phyloP scores from a whole-genome alignment of 1,284 basidiomycete genomes.

The Sanghuangporus sanghuang region DNA sequence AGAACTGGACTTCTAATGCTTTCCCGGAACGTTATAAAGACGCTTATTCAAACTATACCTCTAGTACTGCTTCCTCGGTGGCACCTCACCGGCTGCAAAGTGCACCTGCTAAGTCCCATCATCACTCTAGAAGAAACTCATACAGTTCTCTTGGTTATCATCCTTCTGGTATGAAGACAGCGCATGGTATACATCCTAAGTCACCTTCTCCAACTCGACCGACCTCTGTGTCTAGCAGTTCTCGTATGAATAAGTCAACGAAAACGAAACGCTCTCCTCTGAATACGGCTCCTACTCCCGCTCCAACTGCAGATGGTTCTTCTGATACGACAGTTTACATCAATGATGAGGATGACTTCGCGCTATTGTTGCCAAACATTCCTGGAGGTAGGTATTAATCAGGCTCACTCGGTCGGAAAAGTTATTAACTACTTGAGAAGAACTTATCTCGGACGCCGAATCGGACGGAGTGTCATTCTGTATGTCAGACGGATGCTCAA shows the following conservation, averaged over 20 bases:
- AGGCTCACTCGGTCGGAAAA: background rate
- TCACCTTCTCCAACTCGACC: background rate
- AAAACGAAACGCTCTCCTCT: background rate
- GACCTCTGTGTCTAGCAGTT: background rate
- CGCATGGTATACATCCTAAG: background rate
- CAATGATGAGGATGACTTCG: conserved; percentile 31
- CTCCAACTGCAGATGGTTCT: conserved; percentile 38
- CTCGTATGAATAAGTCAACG: background rate
- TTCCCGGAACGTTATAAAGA: background rate
- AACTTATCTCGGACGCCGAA: conserved; percentile 41
- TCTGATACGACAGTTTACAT: conserved; percentile 38
- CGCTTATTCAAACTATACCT: background rate
- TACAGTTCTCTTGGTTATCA: background rate
- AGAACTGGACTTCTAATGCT: background rate
- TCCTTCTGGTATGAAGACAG: background rate
- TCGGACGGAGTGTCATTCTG: conserved; percentile 36
- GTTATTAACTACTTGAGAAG: conserved; percentile 21
- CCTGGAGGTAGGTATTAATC: conserved; percentile 30
- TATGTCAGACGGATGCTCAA: conserved; percentile 29
- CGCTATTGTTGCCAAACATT: conserved; percentile 34
- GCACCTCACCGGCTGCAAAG: background rate
- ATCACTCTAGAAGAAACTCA: background rate
- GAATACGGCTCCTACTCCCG: conserved; percentile 34
- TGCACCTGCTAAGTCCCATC: background rate
- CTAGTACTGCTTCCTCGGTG: background rate